These are phyloP conservation scores for Penicillium janthinellum DNA, from an alignment of 2,329 filamentous ascomycete genomes.

Conservation along the genomic window DNA sequence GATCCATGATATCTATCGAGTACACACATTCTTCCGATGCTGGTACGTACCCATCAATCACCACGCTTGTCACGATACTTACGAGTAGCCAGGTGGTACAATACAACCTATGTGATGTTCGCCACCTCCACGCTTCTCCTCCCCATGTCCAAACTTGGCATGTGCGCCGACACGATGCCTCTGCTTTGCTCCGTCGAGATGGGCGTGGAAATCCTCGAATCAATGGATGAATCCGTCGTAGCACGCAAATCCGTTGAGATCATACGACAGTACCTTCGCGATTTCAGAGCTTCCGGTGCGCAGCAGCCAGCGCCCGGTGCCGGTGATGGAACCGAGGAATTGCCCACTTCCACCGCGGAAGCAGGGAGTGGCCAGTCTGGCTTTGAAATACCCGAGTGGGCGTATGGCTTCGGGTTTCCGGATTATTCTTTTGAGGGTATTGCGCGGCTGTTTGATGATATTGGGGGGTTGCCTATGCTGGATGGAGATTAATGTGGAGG, in stretches of 20 bases:
- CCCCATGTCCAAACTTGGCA: conserved; percentile 35
- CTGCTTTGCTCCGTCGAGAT: conserved; percentile 38
- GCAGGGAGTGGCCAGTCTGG: conserved; percentile 13
- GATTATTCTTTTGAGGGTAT: conserved; percentile 43
- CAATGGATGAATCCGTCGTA: conserved; percentile 47
- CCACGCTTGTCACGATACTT: background rate
- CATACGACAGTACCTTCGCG: conserved; percentile 36
- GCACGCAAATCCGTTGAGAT: conserved; percentile 44
- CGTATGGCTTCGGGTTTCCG: conserved; percentile 40
- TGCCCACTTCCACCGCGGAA: conserved; percentile 9
- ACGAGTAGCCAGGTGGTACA: conserved; percentile 41
- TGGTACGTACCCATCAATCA: conserved; percentile 33
- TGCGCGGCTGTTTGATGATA: conserved; percentile 38
- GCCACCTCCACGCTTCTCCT: conserved; percentile 43
- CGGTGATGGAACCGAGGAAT: conserved; percentile 6
- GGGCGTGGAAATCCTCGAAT: conserved; percentile 44
- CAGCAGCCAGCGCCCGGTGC: conserved; percentile 9
- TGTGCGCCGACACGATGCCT: conserved; percentile 31
- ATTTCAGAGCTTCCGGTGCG: conserved; percentile 27
- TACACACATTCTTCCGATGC: conserved; percentile 46
- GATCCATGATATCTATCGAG: conserved; percentile 43
- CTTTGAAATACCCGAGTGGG: conserved; percentile 38
- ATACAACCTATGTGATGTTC: conserved; percentile 47
- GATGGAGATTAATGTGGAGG: conserved; percentile 23
- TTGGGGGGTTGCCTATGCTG: conserved; percentile 34